phyloP scores from a whole-genome alignment of 139 green algal genomes.

The Coccomyxa sp. region DNA sequence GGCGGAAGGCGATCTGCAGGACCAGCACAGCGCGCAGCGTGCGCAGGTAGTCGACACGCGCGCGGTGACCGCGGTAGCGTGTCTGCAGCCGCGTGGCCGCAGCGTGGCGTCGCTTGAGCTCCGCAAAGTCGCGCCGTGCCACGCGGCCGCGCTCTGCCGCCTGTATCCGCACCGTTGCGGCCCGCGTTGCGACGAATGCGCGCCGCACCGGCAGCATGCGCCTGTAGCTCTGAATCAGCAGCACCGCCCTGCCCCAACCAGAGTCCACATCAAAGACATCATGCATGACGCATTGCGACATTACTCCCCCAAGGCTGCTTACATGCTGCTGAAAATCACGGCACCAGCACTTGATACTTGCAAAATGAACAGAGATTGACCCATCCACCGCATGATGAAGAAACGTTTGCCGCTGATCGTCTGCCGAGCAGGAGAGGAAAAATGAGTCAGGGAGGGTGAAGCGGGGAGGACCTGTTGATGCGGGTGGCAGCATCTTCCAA shows the following conservation, averaged over 20 bases:
- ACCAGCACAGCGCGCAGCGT: not conserved
- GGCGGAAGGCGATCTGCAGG: constrained; percentile 43
- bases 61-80: not conserved
- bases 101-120: constrained; percentile 22
- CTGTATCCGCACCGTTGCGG: constrained; percentile 35
- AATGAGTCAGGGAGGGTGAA: too few relatives aligned
- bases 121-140: constrained; percentile 17
- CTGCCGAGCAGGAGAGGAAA: too few relatives aligned
- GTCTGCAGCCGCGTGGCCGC: constrained; percentile 20
- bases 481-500: constrained; percentile 51
- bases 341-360: too few relatives aligned
- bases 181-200: constrained; percentile 21
- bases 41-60: not conserved
- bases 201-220: constrained; percentile 35
- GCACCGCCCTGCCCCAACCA: constrained; percentile 47
- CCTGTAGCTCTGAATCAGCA: constrained; percentile 39
- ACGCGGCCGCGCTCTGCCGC: constrained; percentile 25
- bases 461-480: constrained; percentile 26
- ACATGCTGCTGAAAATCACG: too few relatives aligned
- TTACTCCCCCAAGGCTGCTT: too few relatives aligned
- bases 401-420: too few relatives aligned
- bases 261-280: not conserved
- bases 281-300: not conserved
- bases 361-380: too few relatives aligned
- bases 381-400: too few relatives aligned